Percentiles rank a stretch among this genome's conserved stretches.
Conservation (phyloP, 2,329 filamentous ascomycete genomes). For the Botryotinia convoluta region DNA sequence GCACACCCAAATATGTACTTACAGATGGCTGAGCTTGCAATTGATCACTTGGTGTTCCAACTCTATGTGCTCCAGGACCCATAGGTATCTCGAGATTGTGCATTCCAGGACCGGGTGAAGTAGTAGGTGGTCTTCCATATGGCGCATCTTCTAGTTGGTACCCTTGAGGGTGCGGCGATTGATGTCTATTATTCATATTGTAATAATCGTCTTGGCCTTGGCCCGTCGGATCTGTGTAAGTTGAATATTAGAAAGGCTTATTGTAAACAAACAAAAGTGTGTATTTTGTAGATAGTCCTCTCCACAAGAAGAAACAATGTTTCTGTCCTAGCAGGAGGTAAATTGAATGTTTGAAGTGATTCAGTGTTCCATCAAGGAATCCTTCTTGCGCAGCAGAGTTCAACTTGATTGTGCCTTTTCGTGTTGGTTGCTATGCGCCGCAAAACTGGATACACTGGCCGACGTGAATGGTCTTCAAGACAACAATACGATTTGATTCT, state of each 20-base stretch:
- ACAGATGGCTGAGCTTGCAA: slow-evolving; percentile 83
- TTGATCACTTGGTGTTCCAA: slow-evolving; percentile 67
- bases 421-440: background rate
- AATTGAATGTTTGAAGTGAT: background rate
- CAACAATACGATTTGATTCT: slow-evolving; percentile 3
- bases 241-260: slow-evolving; percentile 28
- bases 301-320: slow-evolving; percentile 15
- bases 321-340: slow-evolving; percentile 32
- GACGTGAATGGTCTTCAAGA: slow-evolving; percentile 11
- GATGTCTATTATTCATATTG: slow-evolving; percentile 53
- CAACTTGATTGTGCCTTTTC: background rate
- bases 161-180: slow-evolving; percentile 71
- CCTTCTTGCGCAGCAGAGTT: background rate
- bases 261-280: slow-evolving; percentile 23
- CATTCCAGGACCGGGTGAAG: slow-evolving; percentile 36
- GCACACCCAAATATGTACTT: slow-evolving; percentile 41
- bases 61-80: slow-evolving; percentile 52
- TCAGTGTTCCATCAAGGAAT: slow-evolving; percentile 4
- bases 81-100: slow-evolving; percentile 67
- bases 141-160: slow-evolving; percentile 74
- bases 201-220: slow-evolving; percentile 57
- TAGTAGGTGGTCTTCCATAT: slow-evolving; percentile 32
- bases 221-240: slow-evolving; percentile 31
- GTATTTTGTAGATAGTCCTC: slow-evolving; percentile 21
- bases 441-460: background rate